Conservation (phyloP, 2,329 filamentous ascomycete species). For the Myrmaecium sp. region DNA sequence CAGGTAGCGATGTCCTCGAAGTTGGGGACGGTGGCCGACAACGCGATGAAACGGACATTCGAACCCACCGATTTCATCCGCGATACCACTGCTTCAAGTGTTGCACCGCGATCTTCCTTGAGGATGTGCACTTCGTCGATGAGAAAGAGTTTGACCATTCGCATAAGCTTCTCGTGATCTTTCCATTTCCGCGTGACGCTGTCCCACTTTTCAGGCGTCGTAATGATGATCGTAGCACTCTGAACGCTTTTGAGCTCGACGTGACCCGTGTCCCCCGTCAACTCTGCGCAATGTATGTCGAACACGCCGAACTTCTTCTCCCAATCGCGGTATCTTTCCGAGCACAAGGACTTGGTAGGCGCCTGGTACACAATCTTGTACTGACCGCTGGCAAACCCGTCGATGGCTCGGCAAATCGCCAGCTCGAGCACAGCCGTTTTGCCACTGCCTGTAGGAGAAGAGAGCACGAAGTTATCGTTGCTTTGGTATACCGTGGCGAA, state of each 20-base stretch:
- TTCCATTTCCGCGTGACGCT: constrained; percentile 78
- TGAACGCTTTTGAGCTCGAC: constrained; percentile 51
- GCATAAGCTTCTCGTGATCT: constrained; percentile 58
- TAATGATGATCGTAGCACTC: constrained; percentile 65
- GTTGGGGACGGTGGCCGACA: constrained; percentile 75
- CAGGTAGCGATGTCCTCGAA: constrained; percentile 63
- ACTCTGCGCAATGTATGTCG: constrained; percentile 52
- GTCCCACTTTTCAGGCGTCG: constrained; percentile 85
- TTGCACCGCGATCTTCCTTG: constrained; percentile 63
- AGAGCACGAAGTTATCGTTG: constrained; percentile 61
- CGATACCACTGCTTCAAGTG: constrained; percentile 67
- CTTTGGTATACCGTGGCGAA: constrained; percentile 49
- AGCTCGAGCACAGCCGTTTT: constrained; percentile 73
- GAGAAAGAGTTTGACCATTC: constrained; percentile 60
- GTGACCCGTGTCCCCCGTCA: constrained; percentile 66
- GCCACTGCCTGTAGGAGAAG: constrained; percentile 70
- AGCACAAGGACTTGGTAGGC: constrained; percentile 68
- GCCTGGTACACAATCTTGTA: constrained; percentile 79
- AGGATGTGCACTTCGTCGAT: constrained; percentile 83
- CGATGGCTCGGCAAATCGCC: constrained; percentile 57
- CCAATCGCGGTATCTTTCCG: constrained; percentile 65
- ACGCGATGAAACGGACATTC: constrained; percentile 59
- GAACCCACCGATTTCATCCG: constrained; percentile 70
- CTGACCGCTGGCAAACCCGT: constrained; percentile 35
- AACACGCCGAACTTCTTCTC: constrained; percentile 52